Evolutionary conservation across 345 rosid genomes (phyloP).

Genomic region (Bruguiera gymnorhiza): DNA sequence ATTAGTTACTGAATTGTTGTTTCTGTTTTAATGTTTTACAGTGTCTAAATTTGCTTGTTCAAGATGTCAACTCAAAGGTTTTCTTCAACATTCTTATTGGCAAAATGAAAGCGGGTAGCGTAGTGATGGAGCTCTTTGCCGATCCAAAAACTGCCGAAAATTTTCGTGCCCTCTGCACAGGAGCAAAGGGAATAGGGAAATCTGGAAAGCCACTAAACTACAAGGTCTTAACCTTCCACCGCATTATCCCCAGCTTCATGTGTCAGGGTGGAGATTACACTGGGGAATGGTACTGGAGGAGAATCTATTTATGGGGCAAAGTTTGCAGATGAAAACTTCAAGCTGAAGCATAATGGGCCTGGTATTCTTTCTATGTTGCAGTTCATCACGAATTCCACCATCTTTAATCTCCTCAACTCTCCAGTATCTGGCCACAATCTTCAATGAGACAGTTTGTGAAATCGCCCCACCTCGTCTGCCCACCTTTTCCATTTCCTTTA

Average conservation of each 20-base stretch:
- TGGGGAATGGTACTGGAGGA: constrained; percentile 81
- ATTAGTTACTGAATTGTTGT: constrained; percentile 2
- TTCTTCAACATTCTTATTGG: constrained; percentile 75
- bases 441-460: constrained; percentile 27
- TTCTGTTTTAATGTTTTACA: neutral
- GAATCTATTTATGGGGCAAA: constrained; percentile 72
- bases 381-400: constrained; percentile 30
- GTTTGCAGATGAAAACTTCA: constrained; percentile 82
- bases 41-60: constrained; percentile 18
- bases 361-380: constrained; percentile 74
- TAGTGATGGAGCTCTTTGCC: constrained; percentile 79
- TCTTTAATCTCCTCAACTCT: neutral
- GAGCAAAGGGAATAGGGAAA: constrained; percentile 67
- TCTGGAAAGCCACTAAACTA: constrained; percentile 61
- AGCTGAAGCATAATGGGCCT: constrained; percentile 59
- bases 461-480: constrained; percentile 53
- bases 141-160: constrained; percentile 79
- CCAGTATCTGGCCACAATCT: neutral
- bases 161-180: constrained; percentile 75
- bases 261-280: constrained; percentile 86
- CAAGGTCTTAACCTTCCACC: constrained; percentile 80
- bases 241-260: constrained; percentile 85
- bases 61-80: constrained; percentile 65
- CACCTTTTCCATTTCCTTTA: constrained; percentile 64
- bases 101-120: constrained; percentile 53